These are phyloP conservation scores for Candida sonorensis DNA, from an alignment of 805 yeast species.

Conservation along the genomic window DNA sequence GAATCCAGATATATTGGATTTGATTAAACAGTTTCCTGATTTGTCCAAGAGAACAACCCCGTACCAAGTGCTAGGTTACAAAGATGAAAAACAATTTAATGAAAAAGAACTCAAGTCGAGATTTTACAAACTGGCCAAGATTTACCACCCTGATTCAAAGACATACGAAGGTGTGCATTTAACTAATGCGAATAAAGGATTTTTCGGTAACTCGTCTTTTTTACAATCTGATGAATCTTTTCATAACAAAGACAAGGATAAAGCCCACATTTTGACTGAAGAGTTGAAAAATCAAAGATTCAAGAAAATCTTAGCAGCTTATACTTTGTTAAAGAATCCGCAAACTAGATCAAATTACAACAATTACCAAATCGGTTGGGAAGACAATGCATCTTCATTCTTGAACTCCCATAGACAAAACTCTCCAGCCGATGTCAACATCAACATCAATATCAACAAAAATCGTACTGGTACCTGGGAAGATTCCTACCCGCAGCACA, in stretches of 20 bases:
- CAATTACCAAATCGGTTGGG: constrained; percentile 40
- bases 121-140: constrained; percentile 57
- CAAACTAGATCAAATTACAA: constrained; percentile 39
- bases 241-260: no score
- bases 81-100: constrained; percentile 28
- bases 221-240: no score
- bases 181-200: constrained; percentile 4
- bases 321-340: constrained; percentile 45
- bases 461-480: constrained; percentile 25
- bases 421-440: no score
- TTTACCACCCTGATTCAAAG: constrained; percentile 72
- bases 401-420: no score
- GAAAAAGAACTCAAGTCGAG: constrained; percentile 35
- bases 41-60: constrained; percentile 48
- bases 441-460: constrained; percentile 1
- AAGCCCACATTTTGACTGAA: constrained; percentile 11
- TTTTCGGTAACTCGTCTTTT: no score
- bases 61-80: constrained; percentile 54
- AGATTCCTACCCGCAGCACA: constrained; percentile 16
- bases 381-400: constrained; percentile 19
- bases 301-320: constrained; percentile 50
- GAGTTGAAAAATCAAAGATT: constrained; percentile 38
- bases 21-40: constrained; percentile 35
- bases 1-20: constrained; percentile 19
- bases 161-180: constrained; percentile 16